Evolutionary conservation across 164 flowering plant genomes (phyloP).

Genomic region (Magnolia sinica): DNA sequence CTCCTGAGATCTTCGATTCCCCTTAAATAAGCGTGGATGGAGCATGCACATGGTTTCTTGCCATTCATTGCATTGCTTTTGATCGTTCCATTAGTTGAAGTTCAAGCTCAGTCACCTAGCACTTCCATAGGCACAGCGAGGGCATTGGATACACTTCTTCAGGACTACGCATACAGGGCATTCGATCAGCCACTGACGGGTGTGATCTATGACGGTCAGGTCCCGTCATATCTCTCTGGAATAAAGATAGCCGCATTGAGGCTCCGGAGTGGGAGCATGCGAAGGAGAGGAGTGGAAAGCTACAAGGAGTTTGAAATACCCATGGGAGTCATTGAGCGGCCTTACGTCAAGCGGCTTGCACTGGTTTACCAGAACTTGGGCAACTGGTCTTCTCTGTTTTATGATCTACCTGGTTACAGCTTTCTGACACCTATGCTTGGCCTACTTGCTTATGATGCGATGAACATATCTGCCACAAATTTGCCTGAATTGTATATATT

Average conservation of each 20-base stretch:
- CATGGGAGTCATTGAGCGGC: slow-evolving; percentile 48
- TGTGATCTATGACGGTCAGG: slow-evolving; percentile 37
- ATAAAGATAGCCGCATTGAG: slow-evolving; percentile 65
- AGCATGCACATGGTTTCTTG: slow-evolving; percentile 45
- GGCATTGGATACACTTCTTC: slow-evolving; percentile 70
- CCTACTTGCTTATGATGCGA: slow-evolving; percentile 70
- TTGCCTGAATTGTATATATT: slow-evolving; percentile 50
- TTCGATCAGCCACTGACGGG: slow-evolving; percentile 68
- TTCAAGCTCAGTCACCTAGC: slow-evolving; percentile 32
- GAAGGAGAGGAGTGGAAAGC: slow-evolving; percentile 39
- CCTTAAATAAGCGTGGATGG: slow-evolving; percentile 29
- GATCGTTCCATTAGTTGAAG: slow-evolving; percentile 19
- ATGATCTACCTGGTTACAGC: slow-evolving; percentile 51
- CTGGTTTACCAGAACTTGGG: slow-evolving; percentile 82
- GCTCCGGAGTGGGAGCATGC: slow-evolving; percentile 78
- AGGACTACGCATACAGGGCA: slow-evolving; percentile 78
- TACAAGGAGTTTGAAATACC: slow-evolving; percentile 71
- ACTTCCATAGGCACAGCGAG: slow-evolving; percentile 20
- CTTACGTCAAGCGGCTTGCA: slow-evolving; percentile 79
- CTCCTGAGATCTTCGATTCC: neutral
- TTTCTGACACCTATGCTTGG: slow-evolving; percentile 75
- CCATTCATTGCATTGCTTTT: slow-evolving; percentile 30
- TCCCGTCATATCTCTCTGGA: slow-evolving; percentile 69
- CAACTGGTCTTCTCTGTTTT: slow-evolving; percentile 59
- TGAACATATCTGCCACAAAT: slow-evolving; percentile 54